Conservation (phyloP, 495 filamentous ascomycete species). For the Tuber melanosporum region DNA sequence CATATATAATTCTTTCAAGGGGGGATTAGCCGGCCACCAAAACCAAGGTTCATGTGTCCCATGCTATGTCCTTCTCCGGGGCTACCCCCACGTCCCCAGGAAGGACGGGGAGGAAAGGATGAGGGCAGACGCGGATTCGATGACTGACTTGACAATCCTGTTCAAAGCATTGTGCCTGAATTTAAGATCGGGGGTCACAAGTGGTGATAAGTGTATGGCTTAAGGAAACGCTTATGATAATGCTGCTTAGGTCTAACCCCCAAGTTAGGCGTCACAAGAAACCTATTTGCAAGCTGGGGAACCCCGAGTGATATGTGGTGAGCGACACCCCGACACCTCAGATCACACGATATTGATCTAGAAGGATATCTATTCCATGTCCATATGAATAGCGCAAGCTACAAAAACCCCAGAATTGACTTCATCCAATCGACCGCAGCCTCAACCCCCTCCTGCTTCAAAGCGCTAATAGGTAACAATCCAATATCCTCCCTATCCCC, state of each 20-base stretch:
- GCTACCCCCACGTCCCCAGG: no score
- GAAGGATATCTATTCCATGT: neutral
- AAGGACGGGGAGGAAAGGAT: no score
- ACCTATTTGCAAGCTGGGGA: neutral
- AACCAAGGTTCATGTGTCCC: neutral
- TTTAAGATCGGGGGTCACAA: neutral
- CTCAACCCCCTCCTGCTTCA: slow-evolving; percentile 73
- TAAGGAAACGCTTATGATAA: neutral
- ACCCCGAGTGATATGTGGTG: neutral
- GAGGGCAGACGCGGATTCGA: no score
- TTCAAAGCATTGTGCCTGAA: neutral
- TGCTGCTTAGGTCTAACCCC: neutral
- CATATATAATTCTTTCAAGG: neutral
- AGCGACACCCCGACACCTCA: neutral
- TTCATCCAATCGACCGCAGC: slow-evolving; percentile 71
- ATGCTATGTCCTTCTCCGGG: neutral
- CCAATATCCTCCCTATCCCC: slow-evolving; percentile 60
- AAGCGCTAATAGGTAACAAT: slow-evolving; percentile 81
- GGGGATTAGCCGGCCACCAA: no score
- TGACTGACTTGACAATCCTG: neutral
- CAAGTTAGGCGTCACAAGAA: neutral
- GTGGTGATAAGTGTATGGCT: neutral
- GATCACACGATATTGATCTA: neutral
- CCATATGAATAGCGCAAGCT: neutral
- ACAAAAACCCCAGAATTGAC: slow-evolving; percentile 55